phyloP scores from a whole-genome alignment of 2,329 filamentous ascomycete species.

The Trichophyton mentagrophytes region DNA sequence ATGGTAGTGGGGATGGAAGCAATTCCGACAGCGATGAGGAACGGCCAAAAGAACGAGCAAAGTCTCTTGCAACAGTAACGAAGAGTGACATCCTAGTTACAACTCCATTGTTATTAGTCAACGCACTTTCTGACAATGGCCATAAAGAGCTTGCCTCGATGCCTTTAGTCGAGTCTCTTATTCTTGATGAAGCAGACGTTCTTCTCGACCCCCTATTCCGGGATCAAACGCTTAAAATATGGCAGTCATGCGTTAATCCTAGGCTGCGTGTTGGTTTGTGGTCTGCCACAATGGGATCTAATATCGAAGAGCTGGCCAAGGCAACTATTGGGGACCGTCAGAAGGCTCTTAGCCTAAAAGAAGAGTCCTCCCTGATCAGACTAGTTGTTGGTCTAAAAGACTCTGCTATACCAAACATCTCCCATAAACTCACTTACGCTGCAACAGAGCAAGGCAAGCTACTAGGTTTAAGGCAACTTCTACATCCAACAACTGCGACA shows the following conservation, averaged over 20 bases:
- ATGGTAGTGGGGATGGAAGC: slow-evolving; percentile 30
- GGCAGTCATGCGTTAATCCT: slow-evolving; percentile 61
- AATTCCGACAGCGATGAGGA: slow-evolving; percentile 11
- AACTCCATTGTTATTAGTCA: slow-evolving; percentile 65
- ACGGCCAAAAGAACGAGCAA: slow-evolving; percentile 10
- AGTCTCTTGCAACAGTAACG: slow-evolving; percentile 40
- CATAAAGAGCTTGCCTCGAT: slow-evolving; percentile 39
- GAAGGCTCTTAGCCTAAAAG: slow-evolving; percentile 24
- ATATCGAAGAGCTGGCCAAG: slow-evolving; percentile 65
- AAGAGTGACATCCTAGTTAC: slow-evolving; percentile 70
- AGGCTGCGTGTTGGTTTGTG: slow-evolving; percentile 68
- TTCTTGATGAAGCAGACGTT: slow-evolving; percentile 91
- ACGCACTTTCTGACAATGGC: slow-evolving; percentile 48
- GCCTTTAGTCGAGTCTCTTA: slow-evolving; percentile 56
- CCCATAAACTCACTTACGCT: slow-evolving; percentile 78
- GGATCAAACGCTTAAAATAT: slow-evolving; percentile 74
- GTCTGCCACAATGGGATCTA: slow-evolving; percentile 95
- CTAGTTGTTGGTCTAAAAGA: slow-evolving; percentile 95
- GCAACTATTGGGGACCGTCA: slow-evolving; percentile 51
- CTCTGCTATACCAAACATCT: slow-evolving; percentile 82
- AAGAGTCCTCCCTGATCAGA: slow-evolving; percentile 51
- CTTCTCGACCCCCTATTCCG: slow-evolving; percentile 83
- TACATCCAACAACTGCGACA: slow-evolving; percentile 57
- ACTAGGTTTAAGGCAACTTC: slow-evolving; percentile 74
- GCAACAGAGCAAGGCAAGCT: slow-evolving; percentile 91